Conservation (phyloP, 495 filamentous ascomycete species). For the Aspergillus diversus region DNA sequence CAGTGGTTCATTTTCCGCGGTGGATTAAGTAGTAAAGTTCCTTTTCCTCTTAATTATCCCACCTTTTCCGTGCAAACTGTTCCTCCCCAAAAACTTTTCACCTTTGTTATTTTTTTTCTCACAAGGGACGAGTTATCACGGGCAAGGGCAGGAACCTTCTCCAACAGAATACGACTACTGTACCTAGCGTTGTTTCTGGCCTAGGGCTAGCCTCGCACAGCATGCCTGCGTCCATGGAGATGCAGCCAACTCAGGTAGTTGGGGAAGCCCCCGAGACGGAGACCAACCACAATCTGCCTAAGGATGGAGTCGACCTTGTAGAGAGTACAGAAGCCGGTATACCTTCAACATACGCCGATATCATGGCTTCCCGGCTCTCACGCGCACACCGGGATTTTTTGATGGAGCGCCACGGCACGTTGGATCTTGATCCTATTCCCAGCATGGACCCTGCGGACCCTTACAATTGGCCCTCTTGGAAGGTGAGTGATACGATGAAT, state of each 20-base stretch:
- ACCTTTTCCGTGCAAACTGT: not conserved
- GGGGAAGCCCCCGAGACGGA: constrained; percentile 19
- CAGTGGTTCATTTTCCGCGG: not conserved
- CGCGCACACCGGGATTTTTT: constrained; percentile 54
- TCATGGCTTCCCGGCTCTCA: constrained; percentile 35
- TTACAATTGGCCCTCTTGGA: constrained; percentile 60
- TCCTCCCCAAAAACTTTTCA: not conserved
- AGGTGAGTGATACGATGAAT: constrained; percentile 38
- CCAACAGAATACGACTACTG: not conserved
- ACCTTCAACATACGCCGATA: constrained; percentile 34
- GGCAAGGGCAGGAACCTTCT: constrained; percentile 2
- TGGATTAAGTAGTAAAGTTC: not conserved
- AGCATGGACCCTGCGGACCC: constrained; percentile 54
- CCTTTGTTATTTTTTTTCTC: not conserved
- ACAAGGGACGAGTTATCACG: not conserved
- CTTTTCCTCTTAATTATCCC: not conserved
- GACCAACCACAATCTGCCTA: constrained; percentile 18
- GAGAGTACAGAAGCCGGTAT: constrained; percentile 37
- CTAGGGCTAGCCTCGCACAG: not conserved
- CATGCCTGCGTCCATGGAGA: constrained; percentile 33
- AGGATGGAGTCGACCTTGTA: constrained; percentile 38
- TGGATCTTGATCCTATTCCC: constrained; percentile 57
- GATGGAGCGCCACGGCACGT: constrained; percentile 56
- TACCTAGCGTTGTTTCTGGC: not conserved
- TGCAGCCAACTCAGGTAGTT: constrained; percentile 24